phyloP scores from a whole-genome alignment of 495 filamentous ascomycete species.

The Penicillium diatomitis region DNA sequence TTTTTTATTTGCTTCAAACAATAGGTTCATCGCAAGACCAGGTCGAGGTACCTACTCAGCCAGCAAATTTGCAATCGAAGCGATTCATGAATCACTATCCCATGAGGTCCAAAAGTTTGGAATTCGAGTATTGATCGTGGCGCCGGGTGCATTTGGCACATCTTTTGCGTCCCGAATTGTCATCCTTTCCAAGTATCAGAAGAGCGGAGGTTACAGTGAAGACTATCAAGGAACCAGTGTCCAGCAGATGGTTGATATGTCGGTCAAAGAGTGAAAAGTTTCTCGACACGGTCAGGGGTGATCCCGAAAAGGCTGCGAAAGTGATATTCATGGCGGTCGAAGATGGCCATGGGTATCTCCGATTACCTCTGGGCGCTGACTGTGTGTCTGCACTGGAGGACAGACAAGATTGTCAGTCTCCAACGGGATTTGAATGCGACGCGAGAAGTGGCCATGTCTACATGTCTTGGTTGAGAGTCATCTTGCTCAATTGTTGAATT shows the following conservation, averaged over 20 bases:
- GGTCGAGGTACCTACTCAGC: conserved; percentile 20
- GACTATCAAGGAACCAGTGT: conserved; percentile 32
- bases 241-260: conserved; percentile 22
- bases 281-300: conserved; percentile 5
- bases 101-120: conserved; percentile 25
- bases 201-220: conserved; percentile 17
- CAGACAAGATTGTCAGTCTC: conserved; percentile 12
- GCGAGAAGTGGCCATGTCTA: conserved; percentile 6
- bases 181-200: not conserved
- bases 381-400: conserved; percentile 15
- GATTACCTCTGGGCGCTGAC: conserved; percentile 13
- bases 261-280: not conserved
- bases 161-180: conserved; percentile 22
- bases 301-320: conserved; percentile 14
- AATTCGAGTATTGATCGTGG: conserved; percentile 39
- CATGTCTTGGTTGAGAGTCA: conserved; percentile 1
- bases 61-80: conserved; percentile 27
- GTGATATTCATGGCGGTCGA: conserved; percentile 6
- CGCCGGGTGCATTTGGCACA: conserved; percentile 43
- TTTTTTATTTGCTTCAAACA: not conserved
- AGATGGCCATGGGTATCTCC: conserved; percentile 4
- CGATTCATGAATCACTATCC: conserved; percentile 31
- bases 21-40: conserved; percentile 17
- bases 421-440: conserved; percentile 12
- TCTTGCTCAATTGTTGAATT: no score